Conservation (phyloP, 2,329 filamentous ascomycete species). For the Sarocladiaceae sp. region DNA sequence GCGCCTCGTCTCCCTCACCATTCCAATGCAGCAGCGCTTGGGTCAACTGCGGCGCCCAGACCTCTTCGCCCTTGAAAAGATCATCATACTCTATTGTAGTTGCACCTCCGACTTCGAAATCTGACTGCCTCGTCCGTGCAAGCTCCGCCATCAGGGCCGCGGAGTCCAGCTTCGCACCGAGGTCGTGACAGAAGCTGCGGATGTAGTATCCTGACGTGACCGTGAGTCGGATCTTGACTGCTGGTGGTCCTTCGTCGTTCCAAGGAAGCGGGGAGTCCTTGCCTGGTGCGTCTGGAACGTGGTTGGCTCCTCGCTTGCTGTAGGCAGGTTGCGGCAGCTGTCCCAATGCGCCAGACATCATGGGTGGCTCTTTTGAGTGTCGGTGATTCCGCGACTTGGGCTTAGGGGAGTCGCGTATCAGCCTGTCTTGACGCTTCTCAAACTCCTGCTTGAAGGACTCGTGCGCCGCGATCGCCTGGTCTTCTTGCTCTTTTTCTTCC, state of each 20-base stretch:
- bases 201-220: slow-evolving; percentile 97
- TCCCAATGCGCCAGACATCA: slow-evolving; percentile 55
- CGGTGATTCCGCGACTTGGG: slow-evolving; percentile 21
- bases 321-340: slow-evolving; percentile 39
- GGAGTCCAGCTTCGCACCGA: slow-evolving; percentile 75
- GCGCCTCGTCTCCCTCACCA: slow-evolving; percentile 17
- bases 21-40: slow-evolving; percentile 40
- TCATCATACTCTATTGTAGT: slow-evolving; percentile 78
- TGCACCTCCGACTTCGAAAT: slow-evolving; percentile 61
- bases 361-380: slow-evolving; percentile 25
- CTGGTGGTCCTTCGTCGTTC: slow-evolving; percentile 62
- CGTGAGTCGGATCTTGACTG: slow-evolving; percentile 78
- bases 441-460: slow-evolving; percentile 53
- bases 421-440: slow-evolving; percentile 50
- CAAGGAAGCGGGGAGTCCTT: slow-evolving; percentile 47
- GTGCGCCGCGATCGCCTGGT: slow-evolving; percentile 47
- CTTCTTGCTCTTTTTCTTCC: slow-evolving; percentile 50
- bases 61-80: slow-evolving; percentile 65
- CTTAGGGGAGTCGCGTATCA: slow-evolving; percentile 44
- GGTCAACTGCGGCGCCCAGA: slow-evolving; percentile 72
- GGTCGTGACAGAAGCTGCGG: slow-evolving; percentile 84
- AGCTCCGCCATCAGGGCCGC: slow-evolving; percentile 83
- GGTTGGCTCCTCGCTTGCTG: slow-evolving; percentile 40
- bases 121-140: slow-evolving; percentile 71
- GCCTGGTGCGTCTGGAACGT: slow-evolving; percentile 43